Evolutionary conservation across 2,329 filamentous ascomycete species (phyloP).

Genomic region (Cytospora leucostoma): DNA sequence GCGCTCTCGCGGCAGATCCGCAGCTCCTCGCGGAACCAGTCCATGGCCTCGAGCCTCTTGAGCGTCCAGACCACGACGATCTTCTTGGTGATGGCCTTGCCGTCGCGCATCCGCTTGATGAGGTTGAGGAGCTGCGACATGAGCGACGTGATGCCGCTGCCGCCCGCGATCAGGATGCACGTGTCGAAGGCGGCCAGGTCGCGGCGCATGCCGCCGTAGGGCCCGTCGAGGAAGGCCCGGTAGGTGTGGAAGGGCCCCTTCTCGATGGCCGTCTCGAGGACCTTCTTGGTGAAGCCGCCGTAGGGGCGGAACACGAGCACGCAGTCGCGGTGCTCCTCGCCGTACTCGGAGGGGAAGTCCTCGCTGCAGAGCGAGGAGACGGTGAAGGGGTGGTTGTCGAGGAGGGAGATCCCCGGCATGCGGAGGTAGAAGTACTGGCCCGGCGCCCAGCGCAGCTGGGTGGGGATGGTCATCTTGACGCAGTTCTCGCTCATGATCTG

Average conservation of each 20-base stretch:
- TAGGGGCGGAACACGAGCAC: conserved; percentile 91
- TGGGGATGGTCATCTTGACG: conserved; percentile 94
- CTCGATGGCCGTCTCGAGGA: conserved; percentile 78
- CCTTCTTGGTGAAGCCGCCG: conserved; percentile 82
- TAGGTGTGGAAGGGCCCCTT: conserved; percentile 92
- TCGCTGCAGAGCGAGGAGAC: conserved; percentile 90
- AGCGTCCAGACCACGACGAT: conserved; percentile 94
- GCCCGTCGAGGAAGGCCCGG: conserved; percentile 87
- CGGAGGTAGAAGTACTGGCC: conserved; percentile 94
- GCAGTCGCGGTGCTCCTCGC: conserved; percentile 84
- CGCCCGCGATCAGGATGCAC: conserved; percentile 88
- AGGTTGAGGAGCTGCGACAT: conserved; percentile 88
- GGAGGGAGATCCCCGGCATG: conserved; percentile 86
- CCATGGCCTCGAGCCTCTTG: conserved; percentile 88
- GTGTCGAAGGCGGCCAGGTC: conserved; percentile 92
- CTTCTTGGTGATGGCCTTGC: conserved; percentile 87
- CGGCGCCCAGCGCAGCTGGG: conserved; percentile 87
- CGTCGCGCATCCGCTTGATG: conserved; percentile 95
- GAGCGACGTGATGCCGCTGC: conserved; percentile 90
- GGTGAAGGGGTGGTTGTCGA: conserved; percentile 95
- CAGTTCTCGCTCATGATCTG: conserved; percentile 89
- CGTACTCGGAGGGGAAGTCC: conserved; percentile 90
- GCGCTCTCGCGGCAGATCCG: conserved; percentile 88
- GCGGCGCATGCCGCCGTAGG: conserved; percentile 91
- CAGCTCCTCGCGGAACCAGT: conserved; percentile 96